phyloP scores from a whole-genome alignment of 768 basidiomycete species.

The Trametes sanguinea region DNA sequence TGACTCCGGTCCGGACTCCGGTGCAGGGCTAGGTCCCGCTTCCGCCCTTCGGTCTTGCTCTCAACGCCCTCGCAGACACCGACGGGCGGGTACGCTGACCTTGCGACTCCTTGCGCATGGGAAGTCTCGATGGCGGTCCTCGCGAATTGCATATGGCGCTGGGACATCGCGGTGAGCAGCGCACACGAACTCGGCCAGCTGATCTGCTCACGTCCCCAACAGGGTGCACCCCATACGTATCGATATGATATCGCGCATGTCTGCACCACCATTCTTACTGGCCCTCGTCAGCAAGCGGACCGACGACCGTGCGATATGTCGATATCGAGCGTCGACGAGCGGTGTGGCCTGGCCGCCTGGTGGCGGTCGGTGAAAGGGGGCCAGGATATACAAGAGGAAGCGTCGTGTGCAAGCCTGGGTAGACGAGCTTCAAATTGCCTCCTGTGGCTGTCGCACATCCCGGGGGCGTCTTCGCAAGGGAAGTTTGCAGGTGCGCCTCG shows the following conservation, averaged over 20 bases:
- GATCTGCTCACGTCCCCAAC: neutral
- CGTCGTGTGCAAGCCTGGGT: neutral
- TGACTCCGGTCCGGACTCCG: conserved; percentile 15
- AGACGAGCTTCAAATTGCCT: neutral
- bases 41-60: neutral
- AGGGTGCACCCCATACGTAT: conserved; percentile 7
- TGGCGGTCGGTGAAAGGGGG: neutral
- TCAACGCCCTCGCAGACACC: neutral
- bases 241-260: neutral
- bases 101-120: neutral
- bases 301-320: neutral
- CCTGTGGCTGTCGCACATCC: neutral
- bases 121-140: neutral
- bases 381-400: neutral
- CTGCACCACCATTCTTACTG: neutral
- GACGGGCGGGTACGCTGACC: neutral
- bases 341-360: neutral
- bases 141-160: neutral
- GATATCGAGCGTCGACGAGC: neutral
- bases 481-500: neutral
- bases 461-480: neutral
- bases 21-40: neutral
- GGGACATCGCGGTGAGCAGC: neutral
- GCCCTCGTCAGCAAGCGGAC: neutral
- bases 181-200: conserved; percentile 3